These are phyloP conservation scores for Kwoniella shandongensis DNA, from an alignment of 768 basidiomycete species.

Conservation along the genomic window DNA sequence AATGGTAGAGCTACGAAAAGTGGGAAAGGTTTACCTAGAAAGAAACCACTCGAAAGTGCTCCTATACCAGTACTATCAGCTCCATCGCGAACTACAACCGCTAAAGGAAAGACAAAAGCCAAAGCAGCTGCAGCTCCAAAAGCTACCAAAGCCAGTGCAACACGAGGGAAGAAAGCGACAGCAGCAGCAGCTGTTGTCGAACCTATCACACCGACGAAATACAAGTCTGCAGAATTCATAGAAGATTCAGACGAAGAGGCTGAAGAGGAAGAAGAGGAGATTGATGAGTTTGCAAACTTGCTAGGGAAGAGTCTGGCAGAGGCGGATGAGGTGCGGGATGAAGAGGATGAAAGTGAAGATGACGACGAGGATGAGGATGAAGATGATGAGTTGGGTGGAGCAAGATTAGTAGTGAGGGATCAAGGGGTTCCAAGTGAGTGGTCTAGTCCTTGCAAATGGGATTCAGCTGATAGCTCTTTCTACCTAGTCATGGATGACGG, in stretches of 20 bases:
- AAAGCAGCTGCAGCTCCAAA: conserved; percentile 1
- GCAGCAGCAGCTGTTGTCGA: background rate
- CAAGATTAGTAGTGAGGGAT: conserved; percentile 24
- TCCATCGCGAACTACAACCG: background rate
- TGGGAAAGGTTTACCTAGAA: conserved; percentile 22
- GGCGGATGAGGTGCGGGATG: conserved; percentile 13
- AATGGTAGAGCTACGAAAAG: conserved; percentile 6
- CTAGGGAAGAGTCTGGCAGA: conserved; percentile 36
- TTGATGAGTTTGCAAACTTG: conserved; percentile 45
- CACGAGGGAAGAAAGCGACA: background rate
- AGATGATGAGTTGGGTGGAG: conserved; percentile 35
- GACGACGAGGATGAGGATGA: conserved; percentile 34
- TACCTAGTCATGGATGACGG: background rate
- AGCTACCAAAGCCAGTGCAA: background rate
- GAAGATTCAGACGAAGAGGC: conserved; percentile 47
- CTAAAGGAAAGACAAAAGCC: conserved; percentile 8
- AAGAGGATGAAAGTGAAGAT: conserved; percentile 17
- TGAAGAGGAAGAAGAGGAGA: conserved; percentile 24
- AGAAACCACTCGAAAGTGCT: conserved; percentile 16
- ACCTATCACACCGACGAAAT: conserved; percentile 22
- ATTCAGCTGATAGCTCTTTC: too few species aligned
- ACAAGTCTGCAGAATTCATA: conserved; percentile 41
- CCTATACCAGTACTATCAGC: conserved; percentile 16
- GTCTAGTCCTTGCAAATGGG: too few species aligned
- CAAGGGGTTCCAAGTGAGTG: conserved; percentile 11